These are phyloP conservation scores for Avena sativa DNA, from an alignment of 176 grass and related monocot species.

Conservation along the genomic window DNA sequence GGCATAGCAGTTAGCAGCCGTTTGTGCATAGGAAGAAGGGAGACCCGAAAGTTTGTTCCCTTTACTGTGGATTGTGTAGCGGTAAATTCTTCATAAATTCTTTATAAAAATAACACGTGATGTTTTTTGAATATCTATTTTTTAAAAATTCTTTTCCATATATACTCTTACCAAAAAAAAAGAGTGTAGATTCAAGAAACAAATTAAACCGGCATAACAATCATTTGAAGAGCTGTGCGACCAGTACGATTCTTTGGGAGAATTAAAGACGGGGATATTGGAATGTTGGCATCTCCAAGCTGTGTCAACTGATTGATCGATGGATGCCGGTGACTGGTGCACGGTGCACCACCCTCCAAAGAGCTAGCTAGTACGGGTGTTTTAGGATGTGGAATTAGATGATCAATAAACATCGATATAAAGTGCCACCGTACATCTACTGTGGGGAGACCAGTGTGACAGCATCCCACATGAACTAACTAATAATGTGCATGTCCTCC, in stretches of 20 bases:
- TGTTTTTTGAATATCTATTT: too few species aligned
- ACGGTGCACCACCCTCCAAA: slow-evolving; percentile 4
- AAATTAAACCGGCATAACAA: not conserved
- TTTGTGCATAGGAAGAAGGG: not conserved
- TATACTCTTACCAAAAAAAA: not conserved
- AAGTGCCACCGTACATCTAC: not conserved
- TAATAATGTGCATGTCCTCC: not conserved
- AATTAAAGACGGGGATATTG: slow-evolving; percentile 9
- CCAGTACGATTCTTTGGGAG: not conserved
- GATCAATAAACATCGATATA: not conserved
- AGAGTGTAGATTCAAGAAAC: too few species aligned
- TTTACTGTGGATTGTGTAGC: not conserved
- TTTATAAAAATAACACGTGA: too few species aligned
- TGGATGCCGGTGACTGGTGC: not conserved
- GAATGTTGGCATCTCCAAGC: not conserved
- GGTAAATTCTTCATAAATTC: not conserved
- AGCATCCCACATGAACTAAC: not conserved
- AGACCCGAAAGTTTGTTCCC: not conserved
- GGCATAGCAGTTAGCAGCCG: too few species aligned
- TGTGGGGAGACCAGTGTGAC: not conserved
- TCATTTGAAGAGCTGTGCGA: not conserved
- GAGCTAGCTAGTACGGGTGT: too few species aligned
- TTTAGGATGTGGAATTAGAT: not conserved
- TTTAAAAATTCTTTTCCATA: not conserved
- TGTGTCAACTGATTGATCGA: not conserved